These are phyloP conservation scores for Erodium maritimum DNA, from an alignment of 345 rosid species.

Conservation along the genomic window DNA sequence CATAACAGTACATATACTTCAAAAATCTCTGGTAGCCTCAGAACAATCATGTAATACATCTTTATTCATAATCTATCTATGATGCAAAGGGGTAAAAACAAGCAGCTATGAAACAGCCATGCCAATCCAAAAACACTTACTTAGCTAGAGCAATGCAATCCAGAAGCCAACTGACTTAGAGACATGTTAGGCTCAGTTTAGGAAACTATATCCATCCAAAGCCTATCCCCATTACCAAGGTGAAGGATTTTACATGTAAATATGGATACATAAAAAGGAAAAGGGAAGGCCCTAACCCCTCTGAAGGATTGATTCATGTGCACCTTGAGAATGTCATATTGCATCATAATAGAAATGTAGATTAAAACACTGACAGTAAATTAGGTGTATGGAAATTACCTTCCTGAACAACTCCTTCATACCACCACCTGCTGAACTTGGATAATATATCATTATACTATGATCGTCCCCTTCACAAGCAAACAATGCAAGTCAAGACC, in stretches of 20 bases:
- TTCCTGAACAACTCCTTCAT: conserved; percentile 98
- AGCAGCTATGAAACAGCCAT: neutral
- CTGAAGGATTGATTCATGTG: neutral
- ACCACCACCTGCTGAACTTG: conserved; percentile 99
- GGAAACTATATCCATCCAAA: neutral
- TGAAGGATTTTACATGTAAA: conserved; percentile 3
- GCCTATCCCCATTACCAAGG: neutral
- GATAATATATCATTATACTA: conserved; percentile 97
- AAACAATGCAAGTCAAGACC: conserved; percentile 9
- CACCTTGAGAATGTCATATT: conserved; percentile 1
- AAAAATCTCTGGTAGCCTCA: neutral
- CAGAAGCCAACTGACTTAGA: neutral
- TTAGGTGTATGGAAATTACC: conserved; percentile 39
- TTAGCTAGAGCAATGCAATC: neutral
- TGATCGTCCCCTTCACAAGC: conserved; percentile 80
- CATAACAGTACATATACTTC: too few relatives aligned
- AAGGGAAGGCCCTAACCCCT: neutral
- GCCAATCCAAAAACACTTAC: neutral
- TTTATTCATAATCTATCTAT: neutral
- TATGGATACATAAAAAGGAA: conserved; percentile 5
- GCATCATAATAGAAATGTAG: conserved; percentile 7
- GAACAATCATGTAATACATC: neutral
- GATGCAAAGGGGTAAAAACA: neutral
- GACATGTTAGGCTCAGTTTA: neutral
- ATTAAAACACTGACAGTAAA: conserved; percentile 9